Base-by-base conservation (phyloP, 148 eudicot species). In the Spergularia marina region DNA sequence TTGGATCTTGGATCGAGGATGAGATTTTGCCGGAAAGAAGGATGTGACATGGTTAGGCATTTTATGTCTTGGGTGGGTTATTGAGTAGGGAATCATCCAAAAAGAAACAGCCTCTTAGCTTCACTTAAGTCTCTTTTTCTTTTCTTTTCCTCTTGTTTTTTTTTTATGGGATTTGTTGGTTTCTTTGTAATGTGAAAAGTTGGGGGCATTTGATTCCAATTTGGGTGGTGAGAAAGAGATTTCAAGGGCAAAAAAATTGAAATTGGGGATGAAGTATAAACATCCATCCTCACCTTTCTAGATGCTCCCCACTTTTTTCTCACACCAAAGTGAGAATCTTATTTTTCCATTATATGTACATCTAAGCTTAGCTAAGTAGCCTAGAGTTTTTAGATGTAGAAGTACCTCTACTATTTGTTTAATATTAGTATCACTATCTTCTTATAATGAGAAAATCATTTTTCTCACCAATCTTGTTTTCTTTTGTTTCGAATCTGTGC, bases 291-390 rank as follows among this genome's bases (percentile, higher is more conserved):
- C 49, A 44, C 7, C 60, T 30, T 70, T 67, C 3, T 15, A 67
- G 55, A 66, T 66, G 71, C 71, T 67, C 49, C 71, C 20, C 36
- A 44, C 49, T 44, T 44, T 44, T 44, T 44, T 70, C 53, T 70
- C 54, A 44, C 73, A 70, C 73, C 49, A 44, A 44, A 44, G 49
- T 44, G 49, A 44, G 49, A 44, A 44, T 44, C 49, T 44, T 44
- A 44, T 6, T 70, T 30, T 69, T 25, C 30, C 44, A 30, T 30
- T 2, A 25, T 70, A 53, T 70, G 73, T 70, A 53, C 34, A 53
- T 70, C 60, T 70, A 70, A 70, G 73, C 58, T 69, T 69, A 69
- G 72, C 59, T 67, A 49, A 30, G 56, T 69, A 69, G 72, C 72
- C 72, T 69, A 30, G 59, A 52, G n/a, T 10, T 68, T 21, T 47